Base-by-base conservation (phyloP, 2,329 filamentous ascomycete genomes). In the Bipolaris zeicola region DNA sequence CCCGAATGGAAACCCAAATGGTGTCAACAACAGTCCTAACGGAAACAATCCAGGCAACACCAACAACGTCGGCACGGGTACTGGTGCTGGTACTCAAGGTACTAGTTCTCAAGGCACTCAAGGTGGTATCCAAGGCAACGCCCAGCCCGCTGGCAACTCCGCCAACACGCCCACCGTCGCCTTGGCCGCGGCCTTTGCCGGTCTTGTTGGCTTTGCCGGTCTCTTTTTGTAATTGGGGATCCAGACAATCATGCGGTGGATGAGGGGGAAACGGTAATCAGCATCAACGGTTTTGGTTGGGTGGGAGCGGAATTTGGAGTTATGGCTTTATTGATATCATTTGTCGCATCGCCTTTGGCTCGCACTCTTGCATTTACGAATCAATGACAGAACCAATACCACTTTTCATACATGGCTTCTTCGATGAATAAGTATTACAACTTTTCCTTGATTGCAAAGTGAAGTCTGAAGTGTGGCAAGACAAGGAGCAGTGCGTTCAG, bases 161-260 rank as follows among this genome's bases (percentile, higher is more conserved):
- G 52, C 52, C 8, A 38, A 20, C 22, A 22, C 38, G 3, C 50
- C 33, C 5, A 47, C 33, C 1, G 22, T 22, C 3, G 36, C 46
- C 22, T 37, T 50, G 52, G 52, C 52, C 11, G 38, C 46, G 6
- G 46, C 38, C 13, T 46, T 33, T 13, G 24, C 45, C 33, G 52
- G 45, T 18, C 6, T 54, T n/a, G 37, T 50, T 22, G 46, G 45
- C 24, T 34, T 50, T 37, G 24, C 46, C 7, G 52, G 28, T 26
- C 16, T 54, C 20, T 16, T 18, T 13, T 50, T 54, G 46, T 54
- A 50, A 24, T 50, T 14, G 7, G 1, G 41, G 3, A 24, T 24
- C 28, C 28, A 31, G 5, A 5, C 11, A 11, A 31, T 26, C 39
- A 42, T 42, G 39, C 8, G 39, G 39, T 42, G 18, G 38, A 6